A percentile compares a stretch with the other conserved stretches of the same genome.
Evolutionary conservation across 176 grass and related monocot genomes (phyloP).

Genomic region (Dendrocalamus sinicus): DNA sequence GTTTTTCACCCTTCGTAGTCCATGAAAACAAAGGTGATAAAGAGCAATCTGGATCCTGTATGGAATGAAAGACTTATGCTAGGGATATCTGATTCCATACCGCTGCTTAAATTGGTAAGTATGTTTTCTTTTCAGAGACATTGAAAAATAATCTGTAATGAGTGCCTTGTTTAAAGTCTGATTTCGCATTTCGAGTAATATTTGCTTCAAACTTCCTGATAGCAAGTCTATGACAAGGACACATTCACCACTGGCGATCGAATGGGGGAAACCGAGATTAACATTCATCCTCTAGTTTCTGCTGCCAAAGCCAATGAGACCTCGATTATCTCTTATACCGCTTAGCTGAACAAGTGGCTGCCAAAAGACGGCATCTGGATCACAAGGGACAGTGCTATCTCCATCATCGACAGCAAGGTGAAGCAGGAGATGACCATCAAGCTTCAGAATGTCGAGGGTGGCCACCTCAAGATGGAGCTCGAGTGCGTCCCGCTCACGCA

Average conservation of each 20-base stretch:
- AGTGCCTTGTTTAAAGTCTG: not conserved
- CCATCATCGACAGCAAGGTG: slow-evolving; percentile 61
- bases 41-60: slow-evolving; percentile 84
- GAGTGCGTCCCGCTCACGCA: slow-evolving; percentile 95
- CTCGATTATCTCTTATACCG: slow-evolving; percentile 50
- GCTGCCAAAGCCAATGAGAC: slow-evolving; percentile 80
- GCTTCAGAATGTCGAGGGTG: slow-evolving; percentile 92
- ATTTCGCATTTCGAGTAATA: slow-evolving; percentile 22
- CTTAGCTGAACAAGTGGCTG: slow-evolving; percentile 72
- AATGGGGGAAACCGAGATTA: slow-evolving; percentile 89
- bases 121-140: slow-evolving; percentile 4
- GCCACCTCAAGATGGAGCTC: slow-evolving; percentile 85
- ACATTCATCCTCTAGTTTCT: slow-evolving; percentile 79
- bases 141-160: not conserved
- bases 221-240: slow-evolving; percentile 95
- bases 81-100: slow-evolving; percentile 79
- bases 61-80: slow-evolving; percentile 93
- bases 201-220: slow-evolving; percentile 49
- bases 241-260: slow-evolving; percentile 83
- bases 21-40: slow-evolving; percentile 94
- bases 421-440: slow-evolving; percentile 76
- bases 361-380: slow-evolving; percentile 62
- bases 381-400: slow-evolving; percentile 71
- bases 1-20: slow-evolving; percentile 58
- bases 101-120: slow-evolving; percentile 75